Evolutionary conservation across 2,329 filamentous ascomycete species (phyloP), one percentile per base, ranked within the genome.

Genomic region (Lasiodiplodia theobromae): DNA sequence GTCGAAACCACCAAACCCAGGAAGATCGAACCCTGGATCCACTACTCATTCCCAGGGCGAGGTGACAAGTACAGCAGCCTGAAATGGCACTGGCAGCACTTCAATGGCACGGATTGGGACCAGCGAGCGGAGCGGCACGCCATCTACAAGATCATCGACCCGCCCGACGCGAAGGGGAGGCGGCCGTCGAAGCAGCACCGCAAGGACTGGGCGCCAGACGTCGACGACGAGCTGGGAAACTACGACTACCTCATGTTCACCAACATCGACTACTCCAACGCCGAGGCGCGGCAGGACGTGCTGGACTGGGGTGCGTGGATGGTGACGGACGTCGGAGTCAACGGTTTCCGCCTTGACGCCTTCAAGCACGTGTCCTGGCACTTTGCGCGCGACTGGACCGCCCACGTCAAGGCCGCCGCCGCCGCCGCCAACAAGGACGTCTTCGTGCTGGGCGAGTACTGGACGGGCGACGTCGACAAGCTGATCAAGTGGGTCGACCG

Each of bases 221-320:
- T 90, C 3, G 88, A 88, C 34, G 83, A 86, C n/a, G 83, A 91
- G 76, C 85, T 88, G 70, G 91, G 91, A 11, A 93, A 93, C 73
- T 80, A 78, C 57, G 88, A 90, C 76, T 92, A 89, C 74, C 84
- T 92, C 77, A 92, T 93, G 88, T 92, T 91, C 72, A 87, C 88
- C 7, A 88, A 93, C 76, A 77, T 93, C 52, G 89, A 92, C 77
- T 90, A 91, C 75, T 0, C 60, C 28, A 64, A 64, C 60, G 5
- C 44, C n/a, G 90, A 91, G 72, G 90, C 92, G 11, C 82, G 84
- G 40, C 77, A 84, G 4, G 91, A 93, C 71, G 85, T 92, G 4
- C 81, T 89, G 66, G 82, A 84, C 64, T 93, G 91, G 91, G 88
- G 88, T 1, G 80, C 85, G 3, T 93, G 91, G 91, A 83, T 93